A percentile compares a stretch with the other conserved stretches of the same genome.
phyloP scores from a whole-genome alignment of 305 asterid genomes.

The Plantago rigida region DNA sequence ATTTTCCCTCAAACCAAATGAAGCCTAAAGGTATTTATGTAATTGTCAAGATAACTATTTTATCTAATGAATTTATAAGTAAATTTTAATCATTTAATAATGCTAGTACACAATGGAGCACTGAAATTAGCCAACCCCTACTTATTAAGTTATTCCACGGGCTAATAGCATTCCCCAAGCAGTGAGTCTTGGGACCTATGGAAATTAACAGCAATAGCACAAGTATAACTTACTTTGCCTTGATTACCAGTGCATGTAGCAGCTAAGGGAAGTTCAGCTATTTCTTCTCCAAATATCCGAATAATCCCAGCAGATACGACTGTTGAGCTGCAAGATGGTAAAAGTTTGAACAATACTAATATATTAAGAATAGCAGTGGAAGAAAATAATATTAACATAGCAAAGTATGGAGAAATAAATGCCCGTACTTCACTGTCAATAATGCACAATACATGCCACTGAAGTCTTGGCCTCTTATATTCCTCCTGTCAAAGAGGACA shows the following conservation, averaged over 20 bases:
- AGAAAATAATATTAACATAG: neutral
- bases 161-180: too few relatives aligned
- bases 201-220: too few relatives aligned
- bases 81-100: too few relatives aligned
- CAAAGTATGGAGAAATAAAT: constrained; percentile 2
- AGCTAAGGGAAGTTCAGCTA: constrained; percentile 91
- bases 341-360: constrained; percentile 19
- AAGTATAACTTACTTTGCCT: constrained; percentile 51
- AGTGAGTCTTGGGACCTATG: too few relatives aligned
- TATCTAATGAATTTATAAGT: too few relatives aligned
- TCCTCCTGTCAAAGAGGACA: constrained; percentile 50
- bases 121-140: too few relatives aligned
- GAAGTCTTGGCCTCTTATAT: constrained; percentile 86
- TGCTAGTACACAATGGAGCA: too few relatives aligned
- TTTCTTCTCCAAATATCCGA: constrained; percentile 78
- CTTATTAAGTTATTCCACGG: too few relatives aligned
- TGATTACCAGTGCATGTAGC: constrained; percentile 70
- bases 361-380: constrained; percentile 16
- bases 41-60: too few relatives aligned
- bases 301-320: constrained; percentile 90
- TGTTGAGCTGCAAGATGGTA: constrained; percentile 60
- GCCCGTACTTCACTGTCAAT: constrained; percentile 68
- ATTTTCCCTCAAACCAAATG: too few relatives aligned
- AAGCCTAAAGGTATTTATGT: too few relatives aligned
- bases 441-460: constrained; percentile 94